Conservation (phyloP, 1,139 yeast species). For the Blastobotrys aristatus region DNA sequence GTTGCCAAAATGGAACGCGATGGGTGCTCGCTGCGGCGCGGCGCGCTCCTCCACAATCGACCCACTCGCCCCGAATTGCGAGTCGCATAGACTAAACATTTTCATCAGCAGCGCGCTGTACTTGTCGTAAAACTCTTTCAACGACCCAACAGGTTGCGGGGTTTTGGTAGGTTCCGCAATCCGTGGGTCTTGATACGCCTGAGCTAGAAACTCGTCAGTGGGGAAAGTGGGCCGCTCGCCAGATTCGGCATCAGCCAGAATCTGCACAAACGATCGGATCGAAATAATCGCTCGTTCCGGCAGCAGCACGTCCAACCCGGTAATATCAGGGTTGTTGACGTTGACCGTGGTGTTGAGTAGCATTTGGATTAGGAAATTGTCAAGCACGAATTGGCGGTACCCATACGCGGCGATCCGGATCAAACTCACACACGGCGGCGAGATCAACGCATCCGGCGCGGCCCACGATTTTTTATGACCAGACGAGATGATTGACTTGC, state of each 20-base stretch:
- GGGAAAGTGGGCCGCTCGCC: conserved; percentile 73
- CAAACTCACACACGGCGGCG: conserved; percentile 64
- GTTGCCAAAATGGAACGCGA: conserved; percentile 46
- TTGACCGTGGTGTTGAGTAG: conserved; percentile 31
- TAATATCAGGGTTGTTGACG: conserved; percentile 41
- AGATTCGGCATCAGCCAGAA: conserved; percentile 55
- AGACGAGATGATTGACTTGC: conserved; percentile 48
- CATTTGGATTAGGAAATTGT: conserved; percentile 62
- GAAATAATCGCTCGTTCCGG: conserved; percentile 71
- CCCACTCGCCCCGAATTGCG: conserved; percentile 31
- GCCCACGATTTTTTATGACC: conserved; percentile 59
- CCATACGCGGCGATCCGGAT: conserved; percentile 73
- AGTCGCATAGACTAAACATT: conserved; percentile 56
- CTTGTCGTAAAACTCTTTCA: conserved; percentile 56
- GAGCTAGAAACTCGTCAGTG: conserved; percentile 31
- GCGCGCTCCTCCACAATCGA: conserved; percentile 20
- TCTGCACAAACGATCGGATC: conserved; percentile 62
- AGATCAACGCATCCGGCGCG: conserved; percentile 53
- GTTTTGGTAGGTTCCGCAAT: conserved; percentile 15
- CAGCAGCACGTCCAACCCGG: conserved; percentile 51
- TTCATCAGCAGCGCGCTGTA: conserved; percentile 59
- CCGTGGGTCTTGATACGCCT: conserved; percentile 12
- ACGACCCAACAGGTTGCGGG: conserved; percentile 23
- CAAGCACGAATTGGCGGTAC: conserved; percentile 74
- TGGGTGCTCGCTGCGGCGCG: conserved; percentile 32